A percentile compares a stretch with the other conserved stretches of the same genome.
These are phyloP conservation scores for Penicillium fimorum DNA, from an alignment of 495 filamentous ascomycete species.

Conservation along the genomic window DNA sequence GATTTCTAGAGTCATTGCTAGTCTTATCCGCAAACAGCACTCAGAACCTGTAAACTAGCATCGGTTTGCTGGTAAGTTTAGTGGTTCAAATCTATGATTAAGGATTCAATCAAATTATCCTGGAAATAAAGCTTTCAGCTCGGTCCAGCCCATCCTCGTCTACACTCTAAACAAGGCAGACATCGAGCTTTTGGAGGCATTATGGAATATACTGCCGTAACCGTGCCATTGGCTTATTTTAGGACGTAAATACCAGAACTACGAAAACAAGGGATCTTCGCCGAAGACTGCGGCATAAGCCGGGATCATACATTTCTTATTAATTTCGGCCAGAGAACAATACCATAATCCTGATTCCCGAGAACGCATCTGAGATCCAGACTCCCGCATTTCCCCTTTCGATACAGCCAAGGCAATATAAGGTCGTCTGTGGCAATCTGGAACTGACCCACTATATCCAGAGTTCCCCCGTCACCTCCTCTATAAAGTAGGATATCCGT, in stretches of 20 bases:
- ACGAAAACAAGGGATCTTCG: constrained; percentile 2
- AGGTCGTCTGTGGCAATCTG: constrained; percentile 6
- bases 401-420: constrained; percentile 9
- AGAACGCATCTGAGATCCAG: constrained; percentile 3
- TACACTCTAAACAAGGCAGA: neutral
- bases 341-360: neutral
- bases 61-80: constrained; percentile 14
- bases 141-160: neutral
- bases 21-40: constrained; percentile 27
- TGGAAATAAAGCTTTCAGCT: constrained; percentile 1
- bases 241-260: constrained; percentile 9
- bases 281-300: constrained; percentile 4
- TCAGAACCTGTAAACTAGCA: constrained; percentile 8
- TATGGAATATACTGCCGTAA: constrained; percentile 18
- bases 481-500: constrained; percentile 28
- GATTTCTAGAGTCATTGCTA: neutral
- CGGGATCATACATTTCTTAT: constrained; percentile 1
- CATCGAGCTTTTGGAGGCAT: neutral
- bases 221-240: constrained; percentile 22
- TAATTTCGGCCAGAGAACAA: neutral
- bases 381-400: constrained; percentile 4
- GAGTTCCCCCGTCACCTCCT: neutral
- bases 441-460: constrained; percentile 9
- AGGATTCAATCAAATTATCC: constrained; percentile 5
- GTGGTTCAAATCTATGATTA: neutral